Evolutionary conservation across 1,284 basidiomycete species (phyloP), one percentile per base, ranked within the genome.

Genomic region (Megacollybia platyphylla): DNA sequence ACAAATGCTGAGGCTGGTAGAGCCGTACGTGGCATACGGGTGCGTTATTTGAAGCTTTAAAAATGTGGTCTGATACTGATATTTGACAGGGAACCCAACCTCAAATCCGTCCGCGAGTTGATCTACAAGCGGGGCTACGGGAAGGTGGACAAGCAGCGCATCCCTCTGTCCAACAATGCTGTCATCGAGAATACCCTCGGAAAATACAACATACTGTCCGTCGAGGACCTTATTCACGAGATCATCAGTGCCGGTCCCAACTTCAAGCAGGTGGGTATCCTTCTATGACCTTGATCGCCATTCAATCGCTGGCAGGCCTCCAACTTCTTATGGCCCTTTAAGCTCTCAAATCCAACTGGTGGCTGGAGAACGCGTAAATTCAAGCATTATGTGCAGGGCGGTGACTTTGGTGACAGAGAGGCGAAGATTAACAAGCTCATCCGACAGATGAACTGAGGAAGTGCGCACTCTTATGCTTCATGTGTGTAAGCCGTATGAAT

Each of bases 91-190:
- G 89, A 93, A 64, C 87, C 91, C 48, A 97, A 97, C 74, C 72
- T 97, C 57, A 97, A 97, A 70, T 82, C 92, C 38, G 84, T 97
- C 61, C 90, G 93, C 54, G 94, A 97, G 66, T 73, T 99, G 51
- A 84, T 98, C 70, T 98, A 98, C 85, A 98, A 98, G 80, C 90
- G 96, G 54, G 96, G 96, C 48, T 97, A 97, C 65, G 96, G 93
- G 65, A 98, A 97, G 75, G 81, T 98, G 64, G 70, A 93, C 79
- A 93, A 89, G 68, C 93, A 97, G 68, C 87, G 94, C 61, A 87
- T 98, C 57, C 93, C 94, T 52, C 83, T 99, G 54, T 71, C 83
- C 59, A 90, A 91, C 74, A 99, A 98, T 71, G 70, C 77, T 51
- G 73, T 97, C 68, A 94, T 98, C 56, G 96, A 99, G 73, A 69